phyloP scores from a whole-genome alignment of 257 asterid genomes.

The Capsicum rhomboideum region DNA sequence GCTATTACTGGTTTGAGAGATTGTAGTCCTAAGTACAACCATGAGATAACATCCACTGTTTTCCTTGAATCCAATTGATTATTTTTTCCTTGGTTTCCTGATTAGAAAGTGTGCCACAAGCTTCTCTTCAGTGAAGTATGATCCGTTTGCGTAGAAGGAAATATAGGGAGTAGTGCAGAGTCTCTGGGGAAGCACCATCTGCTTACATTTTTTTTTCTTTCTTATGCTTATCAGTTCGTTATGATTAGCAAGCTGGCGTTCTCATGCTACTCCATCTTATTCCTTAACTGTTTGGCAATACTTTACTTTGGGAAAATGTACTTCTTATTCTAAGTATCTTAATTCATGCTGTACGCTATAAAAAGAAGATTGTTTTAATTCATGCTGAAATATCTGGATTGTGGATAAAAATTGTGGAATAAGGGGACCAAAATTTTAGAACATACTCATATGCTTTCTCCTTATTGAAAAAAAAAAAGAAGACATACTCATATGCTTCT shows the following conservation, averaged over 20 bases:
- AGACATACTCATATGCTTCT: neutral
- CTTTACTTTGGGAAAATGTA: neutral
- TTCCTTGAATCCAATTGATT: neutral
- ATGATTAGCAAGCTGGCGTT: neutral
- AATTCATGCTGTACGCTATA: neutral
- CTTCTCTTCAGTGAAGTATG: neutral
- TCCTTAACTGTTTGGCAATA: neutral
- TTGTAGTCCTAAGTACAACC: neutral
- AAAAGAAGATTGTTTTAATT: neutral
- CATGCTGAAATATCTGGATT: neutral
- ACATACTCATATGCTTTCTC: neutral
- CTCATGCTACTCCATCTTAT: neutral
- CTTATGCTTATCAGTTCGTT: neutral
- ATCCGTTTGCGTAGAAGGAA: neutral
- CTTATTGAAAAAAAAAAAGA: neutral
- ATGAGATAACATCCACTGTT: neutral
- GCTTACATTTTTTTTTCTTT: neutral
- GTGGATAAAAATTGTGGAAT: neutral
- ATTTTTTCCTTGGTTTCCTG: neutral
- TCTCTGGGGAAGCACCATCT: neutral
- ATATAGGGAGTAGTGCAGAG: neutral
- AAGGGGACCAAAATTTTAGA: neutral
- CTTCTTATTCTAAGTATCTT: neutral
- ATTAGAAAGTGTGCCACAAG: too few relatives aligned
- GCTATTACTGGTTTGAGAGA: neutral